Percentiles rank a stretch among this genome's conserved stretches.
These are phyloP conservation scores for Lasiosphaeriaceae sp. DNA, from an alignment of 495 filamentous ascomycete genomes.

Conservation along the genomic window DNA sequence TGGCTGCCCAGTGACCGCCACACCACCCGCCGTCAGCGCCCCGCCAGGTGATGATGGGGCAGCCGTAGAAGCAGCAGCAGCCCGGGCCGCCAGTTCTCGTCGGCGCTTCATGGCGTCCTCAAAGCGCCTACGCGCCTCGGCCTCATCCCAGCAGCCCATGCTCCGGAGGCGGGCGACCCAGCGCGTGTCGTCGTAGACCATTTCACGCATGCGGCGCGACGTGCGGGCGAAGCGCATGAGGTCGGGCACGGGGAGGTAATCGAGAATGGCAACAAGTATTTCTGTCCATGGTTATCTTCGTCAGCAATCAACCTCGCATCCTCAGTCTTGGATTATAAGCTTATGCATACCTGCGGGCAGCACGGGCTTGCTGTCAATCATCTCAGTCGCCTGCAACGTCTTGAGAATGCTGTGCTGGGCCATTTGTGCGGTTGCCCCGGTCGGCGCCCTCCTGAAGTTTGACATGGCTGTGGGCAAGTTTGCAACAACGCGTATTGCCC, in stretches of 20 bases:
- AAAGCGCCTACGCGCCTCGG: conserved; percentile 72
- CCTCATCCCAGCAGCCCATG: conserved; percentile 92
- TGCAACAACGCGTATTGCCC: neutral
- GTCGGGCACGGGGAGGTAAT: conserved; percentile 80
- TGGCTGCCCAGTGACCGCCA: neutral
- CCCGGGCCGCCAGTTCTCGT: conserved; percentile 46
- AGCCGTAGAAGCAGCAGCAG: conserved; percentile 16
- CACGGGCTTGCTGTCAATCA: conserved; percentile 67
- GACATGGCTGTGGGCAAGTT: conserved; percentile 16
- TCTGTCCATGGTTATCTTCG: conserved; percentile 45
- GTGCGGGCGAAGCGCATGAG: conserved; percentile 82
- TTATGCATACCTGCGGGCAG: conserved; percentile 68
- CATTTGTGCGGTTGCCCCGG: conserved; percentile 1
- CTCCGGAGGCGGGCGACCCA: conserved; percentile 81
- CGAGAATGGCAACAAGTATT: conserved; percentile 82
- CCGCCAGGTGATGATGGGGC: neutral
- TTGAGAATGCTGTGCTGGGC: conserved; percentile 55
- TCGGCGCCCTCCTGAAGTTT: conserved; percentile 17
- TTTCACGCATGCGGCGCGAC: conserved; percentile 87
- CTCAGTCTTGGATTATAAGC: neutral
- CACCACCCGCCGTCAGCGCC: neutral
- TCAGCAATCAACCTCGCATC: neutral
- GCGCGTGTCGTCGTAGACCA: conserved; percentile 97
- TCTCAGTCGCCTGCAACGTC: conserved; percentile 70
- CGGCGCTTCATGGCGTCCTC: conserved; percentile 70